Base-by-base conservation (phyloP, 2,329 filamentous ascomycete species). In the Calonectria ilicicola region DNA sequence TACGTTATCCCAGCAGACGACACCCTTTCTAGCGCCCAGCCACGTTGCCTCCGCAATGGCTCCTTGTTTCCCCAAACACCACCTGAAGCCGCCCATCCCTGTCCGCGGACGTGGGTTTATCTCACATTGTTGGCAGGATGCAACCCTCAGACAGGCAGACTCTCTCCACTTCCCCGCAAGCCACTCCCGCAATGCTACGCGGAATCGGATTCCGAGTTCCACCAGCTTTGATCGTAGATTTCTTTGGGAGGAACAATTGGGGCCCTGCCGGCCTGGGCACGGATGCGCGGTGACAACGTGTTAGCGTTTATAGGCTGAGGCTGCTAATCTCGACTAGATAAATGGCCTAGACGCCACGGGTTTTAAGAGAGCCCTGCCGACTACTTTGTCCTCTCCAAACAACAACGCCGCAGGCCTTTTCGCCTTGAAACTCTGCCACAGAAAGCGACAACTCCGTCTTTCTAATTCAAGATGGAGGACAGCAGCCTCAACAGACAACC, bases 121-220 rank as follows among this genome's bases (percentile, higher is more conserved):
- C 67, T 51, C 15, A 63, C 44, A 69, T 53, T 32, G 26, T 10
- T 29, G 42, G 23, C n/a, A 49, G 40, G n/a, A 44, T 63, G 56
- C 60, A 44, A 26, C 60, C 51, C 56, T 35, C 23, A 35, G 19
- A 9, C 17, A 49, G 29, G 32, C 17, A 26, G 35, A 38, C 21
- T 15, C 51, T 32, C 40, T 66, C 68, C 63, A 66, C 68, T 70
- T 66, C 68, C 68, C 68, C 68, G 53, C 63, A 66, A 46, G 68
- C 63, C 68, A 70, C 62, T 51, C 63, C 68, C 68, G 68, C 68
- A 51, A 63, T 70, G 19, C 63, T 21, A 70, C 68, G 35, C 68
- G 68, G 68, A 70, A 70, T 66, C 68, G 40, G 51, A 12, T 70
- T 70, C 68, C 68, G 68, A 70, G 62, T 70, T 66, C 68, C 68